Evolutionary conservation across 2,329 filamentous ascomycete species (phyloP).

Genomic region (Trichophyton rubrum): DNA sequence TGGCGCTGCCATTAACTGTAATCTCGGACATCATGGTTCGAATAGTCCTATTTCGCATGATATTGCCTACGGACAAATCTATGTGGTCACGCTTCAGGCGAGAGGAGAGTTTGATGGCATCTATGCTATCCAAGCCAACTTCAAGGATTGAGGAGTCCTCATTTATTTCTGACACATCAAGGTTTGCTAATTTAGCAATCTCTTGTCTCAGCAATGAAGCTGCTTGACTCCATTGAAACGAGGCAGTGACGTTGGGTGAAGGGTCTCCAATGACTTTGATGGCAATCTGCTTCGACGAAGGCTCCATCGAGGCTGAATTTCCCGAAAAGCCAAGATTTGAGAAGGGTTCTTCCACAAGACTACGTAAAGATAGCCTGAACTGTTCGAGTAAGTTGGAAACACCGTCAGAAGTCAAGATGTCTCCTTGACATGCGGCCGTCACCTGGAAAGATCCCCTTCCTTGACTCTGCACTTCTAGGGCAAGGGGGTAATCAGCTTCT

Average conservation of each 20-base stretch:
- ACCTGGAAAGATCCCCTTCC: constrained; percentile 39
- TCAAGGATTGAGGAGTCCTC: constrained; percentile 59
- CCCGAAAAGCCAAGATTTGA: background rate
- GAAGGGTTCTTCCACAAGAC: constrained; percentile 24
- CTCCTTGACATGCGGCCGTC: constrained; percentile 47
- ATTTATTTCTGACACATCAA: constrained; percentile 40
- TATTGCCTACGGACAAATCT: constrained; percentile 55
- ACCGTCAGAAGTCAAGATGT: constrained; percentile 26
- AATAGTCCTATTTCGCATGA: constrained; percentile 62
- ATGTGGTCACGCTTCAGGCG: constrained; percentile 52
- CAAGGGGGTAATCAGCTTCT: constrained; percentile 58
- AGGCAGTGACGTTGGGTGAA: background rate
- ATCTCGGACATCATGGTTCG: constrained; percentile 39
- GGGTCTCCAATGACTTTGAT: background rate
- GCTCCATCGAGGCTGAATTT: background rate
- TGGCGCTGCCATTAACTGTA: constrained; percentile 10
- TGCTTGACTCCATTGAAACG: constrained; percentile 48
- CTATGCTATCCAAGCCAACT: constrained; percentile 82
- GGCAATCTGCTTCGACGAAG: background rate
- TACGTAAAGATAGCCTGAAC: constrained; percentile 31
- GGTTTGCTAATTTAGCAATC: constrained; percentile 49
- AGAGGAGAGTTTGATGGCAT: constrained; percentile 72
- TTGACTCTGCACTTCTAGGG: constrained; percentile 57
- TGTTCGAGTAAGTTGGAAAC: constrained; percentile 31
- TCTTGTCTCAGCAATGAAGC: constrained; percentile 46